These are phyloP conservation scores for Debaryomyces robertsiae DNA, from an alignment of 1,139 yeast genomes.

Conservation along the genomic window DNA sequence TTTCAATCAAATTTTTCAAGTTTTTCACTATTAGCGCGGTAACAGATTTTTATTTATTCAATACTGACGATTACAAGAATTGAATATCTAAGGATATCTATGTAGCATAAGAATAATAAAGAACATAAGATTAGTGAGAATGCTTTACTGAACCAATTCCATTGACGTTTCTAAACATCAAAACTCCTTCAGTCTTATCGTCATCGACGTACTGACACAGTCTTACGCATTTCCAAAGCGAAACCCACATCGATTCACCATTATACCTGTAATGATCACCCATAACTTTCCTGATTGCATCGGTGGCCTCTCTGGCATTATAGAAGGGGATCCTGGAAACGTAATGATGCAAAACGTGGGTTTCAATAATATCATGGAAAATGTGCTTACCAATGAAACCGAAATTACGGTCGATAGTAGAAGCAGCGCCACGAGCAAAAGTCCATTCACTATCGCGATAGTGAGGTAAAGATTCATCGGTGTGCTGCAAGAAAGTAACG, in stretches of 20 bases:
- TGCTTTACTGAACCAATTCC: constrained; percentile 36
- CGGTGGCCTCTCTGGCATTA: constrained; percentile 80
- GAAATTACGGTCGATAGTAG: constrained; percentile 82
- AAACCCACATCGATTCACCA: constrained; percentile 71
- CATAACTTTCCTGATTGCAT: constrained; percentile 77
- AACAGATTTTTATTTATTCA: constrained; percentile 1
- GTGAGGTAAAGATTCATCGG: constrained; percentile 80
- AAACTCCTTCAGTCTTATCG: constrained; percentile 60
- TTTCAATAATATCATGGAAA: constrained; percentile 88
- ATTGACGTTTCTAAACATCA: constrained; percentile 78
- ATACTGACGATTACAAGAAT: constrained; percentile 4
- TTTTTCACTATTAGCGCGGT: constrained; percentile 6
- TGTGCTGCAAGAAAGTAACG: constrained; percentile 82
- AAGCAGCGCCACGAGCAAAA: constrained; percentile 87
- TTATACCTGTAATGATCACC: constrained; percentile 73
- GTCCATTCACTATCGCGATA: constrained; percentile 77
- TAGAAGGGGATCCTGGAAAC: constrained; percentile 85
- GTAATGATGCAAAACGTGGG: constrained; percentile 86
- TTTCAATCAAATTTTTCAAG: constrained; percentile 2
- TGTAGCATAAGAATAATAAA: background rate
- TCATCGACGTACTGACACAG: constrained; percentile 85
- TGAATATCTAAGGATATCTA: constrained; percentile 3
- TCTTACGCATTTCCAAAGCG: constrained; percentile 73
- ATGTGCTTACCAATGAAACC: constrained; percentile 79
- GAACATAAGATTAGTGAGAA: constrained; percentile 21